phyloP scores from a whole-genome alignment of 805 yeast species.

The Sungouiella thailandica region DNA sequence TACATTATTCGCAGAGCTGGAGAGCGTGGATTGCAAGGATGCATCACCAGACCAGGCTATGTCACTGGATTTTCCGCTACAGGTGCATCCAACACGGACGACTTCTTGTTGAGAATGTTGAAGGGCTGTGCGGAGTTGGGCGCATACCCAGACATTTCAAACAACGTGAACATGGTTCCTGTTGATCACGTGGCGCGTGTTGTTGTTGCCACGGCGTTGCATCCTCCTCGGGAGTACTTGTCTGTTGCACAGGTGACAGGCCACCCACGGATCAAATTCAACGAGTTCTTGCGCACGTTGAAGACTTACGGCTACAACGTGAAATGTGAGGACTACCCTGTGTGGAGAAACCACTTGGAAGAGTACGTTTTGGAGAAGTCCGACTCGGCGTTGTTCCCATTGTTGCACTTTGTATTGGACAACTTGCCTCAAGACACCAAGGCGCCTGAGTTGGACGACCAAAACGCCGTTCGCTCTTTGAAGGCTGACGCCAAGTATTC shows the following conservation, averaged over 20 bases:
- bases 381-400: conserved; percentile 87
- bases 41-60: conserved; percentile 93
- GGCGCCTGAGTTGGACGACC: conserved; percentile 93
- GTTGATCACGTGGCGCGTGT: conserved; percentile 97
- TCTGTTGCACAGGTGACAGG: conserved; percentile 95
- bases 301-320: conserved; percentile 69
- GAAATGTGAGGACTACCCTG: conserved; percentile 56
- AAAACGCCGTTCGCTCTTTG: conserved; percentile 71
- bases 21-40: conserved; percentile 77
- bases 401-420: conserved; percentile 90
- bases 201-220: conserved; percentile 75
- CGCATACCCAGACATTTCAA: conserved; percentile 75
- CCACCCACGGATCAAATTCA: conserved; percentile 85
- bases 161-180: conserved; percentile 93
- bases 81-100: conserved; percentile 95
- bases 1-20: conserved; percentile 86
- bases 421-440: conserved; percentile 84
- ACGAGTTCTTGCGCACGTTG: conserved; percentile 65
- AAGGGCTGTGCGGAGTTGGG: conserved; percentile 93
- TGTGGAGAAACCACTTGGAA: conserved; percentile 78
- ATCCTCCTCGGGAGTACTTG: conserved; percentile 57
- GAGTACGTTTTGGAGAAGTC: conserved; percentile 66
- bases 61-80: conserved; percentile 80
- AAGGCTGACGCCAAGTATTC: conserved; percentile 56
- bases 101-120: conserved; percentile 87